Evolutionary conservation across 139 green algal genomes (phyloP).

Genomic region (Penium margaritaceum): DNA sequence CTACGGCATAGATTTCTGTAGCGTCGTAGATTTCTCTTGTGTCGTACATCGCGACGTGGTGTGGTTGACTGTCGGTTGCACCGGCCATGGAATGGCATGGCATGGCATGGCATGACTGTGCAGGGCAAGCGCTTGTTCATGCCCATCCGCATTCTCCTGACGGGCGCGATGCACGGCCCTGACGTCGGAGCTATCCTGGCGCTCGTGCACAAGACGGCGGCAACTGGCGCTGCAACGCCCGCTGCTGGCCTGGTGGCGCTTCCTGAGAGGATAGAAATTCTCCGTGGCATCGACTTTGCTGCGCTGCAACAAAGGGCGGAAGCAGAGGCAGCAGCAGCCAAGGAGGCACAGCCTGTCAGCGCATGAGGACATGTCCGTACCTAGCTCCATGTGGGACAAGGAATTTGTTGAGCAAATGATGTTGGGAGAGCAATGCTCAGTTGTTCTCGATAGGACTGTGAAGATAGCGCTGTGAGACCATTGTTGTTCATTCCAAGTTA

Average conservation of each 20-base stretch:
- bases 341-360: not conserved
- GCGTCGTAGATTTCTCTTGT: not conserved
- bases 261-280: constrained; percentile 9
- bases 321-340: not conserved
- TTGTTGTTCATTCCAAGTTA: too few species aligned
- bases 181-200: constrained; percentile 77
- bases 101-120: not conserved
- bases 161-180: constrained; percentile 70
- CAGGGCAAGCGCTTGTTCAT: constrained; percentile 94
- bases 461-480: too few species aligned
- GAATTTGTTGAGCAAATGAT: too few species aligned
- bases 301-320: not conserved
- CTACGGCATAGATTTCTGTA: not conserved
- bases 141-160: constrained; percentile 86
- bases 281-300: constrained; percentile 18
- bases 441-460: too few species aligned
- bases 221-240: not conserved
- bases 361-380: too few species aligned
- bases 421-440: too few species aligned
- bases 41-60: not conserved
- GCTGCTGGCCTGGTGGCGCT: constrained; percentile 31
- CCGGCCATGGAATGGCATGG: not conserved
- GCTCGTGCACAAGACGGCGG: constrained; percentile 57
- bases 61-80: not conserved
- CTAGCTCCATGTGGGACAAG: too few species aligned